phyloP scores from a whole-genome alignment of 441 rosid species.

The Populus hybrid region DNA sequence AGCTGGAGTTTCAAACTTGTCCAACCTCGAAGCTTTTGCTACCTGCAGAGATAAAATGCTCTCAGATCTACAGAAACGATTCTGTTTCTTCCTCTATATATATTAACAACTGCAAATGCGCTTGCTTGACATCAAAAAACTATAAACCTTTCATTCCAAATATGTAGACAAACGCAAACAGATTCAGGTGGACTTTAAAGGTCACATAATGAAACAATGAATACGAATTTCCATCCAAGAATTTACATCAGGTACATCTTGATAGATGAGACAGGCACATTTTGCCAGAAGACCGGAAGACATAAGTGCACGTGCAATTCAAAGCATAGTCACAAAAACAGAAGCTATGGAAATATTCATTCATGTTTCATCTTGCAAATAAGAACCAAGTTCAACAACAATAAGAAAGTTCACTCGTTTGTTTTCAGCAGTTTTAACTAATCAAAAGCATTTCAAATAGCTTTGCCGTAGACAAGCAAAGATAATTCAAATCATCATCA shows the following conservation, averaged over 20 bases:
- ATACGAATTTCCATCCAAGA: neutral
- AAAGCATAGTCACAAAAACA: neutral
- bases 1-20: conserved; percentile 75
- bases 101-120: neutral
- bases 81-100: neutral
- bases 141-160: neutral
- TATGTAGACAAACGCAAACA: neutral
- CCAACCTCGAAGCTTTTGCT: conserved; percentile 58
- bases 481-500: neutral
- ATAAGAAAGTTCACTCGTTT: too few species aligned
- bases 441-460: too few species aligned
- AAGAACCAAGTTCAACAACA: too few species aligned
- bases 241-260: neutral
- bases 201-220: neutral
- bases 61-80: neutral
- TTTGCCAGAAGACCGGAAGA: neutral
- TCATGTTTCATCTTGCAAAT: too few species aligned
- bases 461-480: too few species aligned
- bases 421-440: too few species aligned
- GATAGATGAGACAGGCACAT: neutral
- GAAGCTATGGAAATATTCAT: neutral
- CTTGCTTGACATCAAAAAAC: conserved; percentile 6
- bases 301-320: neutral
- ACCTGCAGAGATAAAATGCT: conserved; percentile 41
- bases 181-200: neutral